A percentile compares a stretch with the other conserved stretches of the same genome.
Conservation (phyloP, 2,329 filamentous ascomycete genomes). For the Helicocarpus griseus region DNA sequence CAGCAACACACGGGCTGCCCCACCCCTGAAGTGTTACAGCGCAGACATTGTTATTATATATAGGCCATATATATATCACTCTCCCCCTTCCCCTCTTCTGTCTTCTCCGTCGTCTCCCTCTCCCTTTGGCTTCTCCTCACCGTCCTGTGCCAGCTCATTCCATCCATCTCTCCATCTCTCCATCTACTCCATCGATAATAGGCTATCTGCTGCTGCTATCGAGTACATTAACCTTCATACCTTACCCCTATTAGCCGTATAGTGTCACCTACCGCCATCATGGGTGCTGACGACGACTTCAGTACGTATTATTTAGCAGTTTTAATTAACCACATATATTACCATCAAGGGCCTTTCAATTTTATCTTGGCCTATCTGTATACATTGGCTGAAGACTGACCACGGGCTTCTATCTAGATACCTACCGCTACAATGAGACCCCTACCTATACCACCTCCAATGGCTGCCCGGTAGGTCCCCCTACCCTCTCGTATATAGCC, state of each 20-base stretch:
- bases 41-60: too few relatives aligned
- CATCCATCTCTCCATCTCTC: not conserved
- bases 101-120: not conserved
- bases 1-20: not conserved
- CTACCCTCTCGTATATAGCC: not conserved
- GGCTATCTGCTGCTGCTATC: not conserved
- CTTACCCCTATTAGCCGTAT: not conserved
- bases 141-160: not conserved
- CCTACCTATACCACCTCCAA: slow-evolving; percentile 52
- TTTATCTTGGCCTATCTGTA: not conserved
- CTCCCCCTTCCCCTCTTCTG: not conserved
- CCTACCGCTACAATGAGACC: slow-evolving; percentile 47
- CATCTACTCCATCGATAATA: not conserved
- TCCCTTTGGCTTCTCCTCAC: not conserved
- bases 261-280: slow-evolving; percentile 14
- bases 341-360: too few relatives aligned
- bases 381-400: slow-evolving; percentile 3
- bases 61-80: not conserved
- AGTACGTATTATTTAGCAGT: too few relatives aligned
- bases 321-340: too few relatives aligned
- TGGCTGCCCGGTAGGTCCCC: slow-evolving; percentile 39
- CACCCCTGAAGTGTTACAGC: not conserved
- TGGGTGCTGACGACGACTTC: slow-evolving; percentile 28
- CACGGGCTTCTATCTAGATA: slow-evolving; percentile 17
- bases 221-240: not conserved